Base-by-base conservation (phyloP, 2,329 filamentous ascomycete genomes). In the Karstenula rhodostoma region DNA sequence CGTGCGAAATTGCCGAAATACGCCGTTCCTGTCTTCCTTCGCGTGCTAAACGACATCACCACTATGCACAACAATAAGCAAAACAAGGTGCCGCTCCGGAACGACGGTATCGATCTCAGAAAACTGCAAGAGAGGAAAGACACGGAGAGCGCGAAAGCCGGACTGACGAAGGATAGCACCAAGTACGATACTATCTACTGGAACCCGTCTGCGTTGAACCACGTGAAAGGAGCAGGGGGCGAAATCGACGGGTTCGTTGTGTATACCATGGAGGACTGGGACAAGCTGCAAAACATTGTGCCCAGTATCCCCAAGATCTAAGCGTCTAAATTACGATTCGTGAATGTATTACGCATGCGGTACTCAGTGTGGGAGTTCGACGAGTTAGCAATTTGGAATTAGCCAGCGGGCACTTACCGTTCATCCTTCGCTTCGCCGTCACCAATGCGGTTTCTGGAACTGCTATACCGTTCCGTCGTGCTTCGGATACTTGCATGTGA, bases 31-130 rank as follows among this genome's bases (percentile, higher is more conserved):
- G 78, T 93, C 1, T 94, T 94, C 78, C 69, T 93, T 44, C 82
- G 90, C 0, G 76, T 92, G 19, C 83, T 90, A 23, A 78, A 83
- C 44, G 80, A 80, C 37, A 82, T 84, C 58, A 86, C 83, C 27
- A 85, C 89, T 6, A 90, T 87, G 68, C 88, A 91, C 72, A 94
- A 93, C 68, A 90, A 92, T 74, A 94, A 94, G 79, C 90, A 93
- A 77, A 91, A 92, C 72, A 94, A 94, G 74, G 85, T 89, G 1
- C 88, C 88, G 0, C 78, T 93, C 48, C 83, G 89, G 68, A 85
- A 86, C 48, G 88, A 91, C 64, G 90, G 89, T 0, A 84, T 91
- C 15, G 85, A 91, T 72, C 84, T 86, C 4, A 73, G 72, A 5
- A 81, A 81, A 59, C 74, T 83, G 19, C 78, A 72, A 15, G 81